phyloP scores from a whole-genome alignment of 1,139 yeast genomes.

The Kluyveromyces sp. region DNA sequence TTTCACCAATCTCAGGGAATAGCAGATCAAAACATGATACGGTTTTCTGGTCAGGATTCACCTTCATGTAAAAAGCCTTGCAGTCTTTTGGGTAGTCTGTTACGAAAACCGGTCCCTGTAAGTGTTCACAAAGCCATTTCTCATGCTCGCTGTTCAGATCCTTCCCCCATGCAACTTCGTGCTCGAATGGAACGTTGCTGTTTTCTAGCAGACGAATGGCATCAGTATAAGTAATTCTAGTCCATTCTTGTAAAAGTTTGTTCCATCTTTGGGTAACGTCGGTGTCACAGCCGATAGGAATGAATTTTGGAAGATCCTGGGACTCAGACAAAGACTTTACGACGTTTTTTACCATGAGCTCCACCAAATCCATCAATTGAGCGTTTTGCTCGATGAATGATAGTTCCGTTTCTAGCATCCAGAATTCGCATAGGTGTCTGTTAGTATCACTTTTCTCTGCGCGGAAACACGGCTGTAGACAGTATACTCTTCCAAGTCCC shows the following conservation, averaged over 20 bases:
- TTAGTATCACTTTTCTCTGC: conserved; percentile 91
- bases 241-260: conserved; percentile 44
- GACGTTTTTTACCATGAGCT: conserved; percentile 56
- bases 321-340: conserved; percentile 36
- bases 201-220: conserved; percentile 52
- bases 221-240: conserved; percentile 62
- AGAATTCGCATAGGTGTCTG: conserved; percentile 88
- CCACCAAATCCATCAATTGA: conserved; percentile 62
- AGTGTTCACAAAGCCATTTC: conserved; percentile 71
- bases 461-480: conserved; percentile 83
- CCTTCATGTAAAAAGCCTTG: conserved; percentile 90
- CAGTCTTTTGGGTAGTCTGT: conserved; percentile 75
- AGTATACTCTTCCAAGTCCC: conserved; percentile 79
- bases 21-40: conserved; percentile 88
- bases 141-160: conserved; percentile 81
- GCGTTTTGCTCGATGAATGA: conserved; percentile 53
- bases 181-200: conserved; percentile 20
- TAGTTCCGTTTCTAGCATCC: conserved; percentile 96
- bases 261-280: conserved; percentile 30
- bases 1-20: conserved; percentile 89
- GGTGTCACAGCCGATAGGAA: conserved; percentile 2
- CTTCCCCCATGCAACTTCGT: conserved; percentile 57
- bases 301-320: conserved; percentile 14
- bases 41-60: conserved; percentile 41
- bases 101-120: conserved; percentile 74